Percentiles rank a stretch among this genome's conserved stretches.
phyloP scores from a whole-genome alignment of 2,329 filamentous ascomycete genomes.

The Albophoma yamanashiensis region DNA sequence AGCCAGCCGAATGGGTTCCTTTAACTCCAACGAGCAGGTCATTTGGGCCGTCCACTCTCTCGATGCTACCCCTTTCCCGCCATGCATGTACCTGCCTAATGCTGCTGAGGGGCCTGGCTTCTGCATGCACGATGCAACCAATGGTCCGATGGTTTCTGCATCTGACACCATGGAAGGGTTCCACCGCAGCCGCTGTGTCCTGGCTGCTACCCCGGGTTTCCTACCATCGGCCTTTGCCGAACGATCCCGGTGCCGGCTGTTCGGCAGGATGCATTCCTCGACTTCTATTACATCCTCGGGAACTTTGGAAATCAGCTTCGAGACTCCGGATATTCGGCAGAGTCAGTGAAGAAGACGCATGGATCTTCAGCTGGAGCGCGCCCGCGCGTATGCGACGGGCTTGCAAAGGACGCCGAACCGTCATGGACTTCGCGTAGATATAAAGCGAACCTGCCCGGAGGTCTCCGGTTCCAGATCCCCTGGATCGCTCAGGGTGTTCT shows the following conservation, averaged over 20 bases:
- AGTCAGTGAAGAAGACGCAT: background rate
- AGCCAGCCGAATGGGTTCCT: background rate
- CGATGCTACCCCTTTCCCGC: background rate
- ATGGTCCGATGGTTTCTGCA: background rate
- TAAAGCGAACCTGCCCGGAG: background rate
- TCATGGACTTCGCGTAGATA: background rate
- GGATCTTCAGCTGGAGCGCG: background rate
- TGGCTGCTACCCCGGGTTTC: background rate
- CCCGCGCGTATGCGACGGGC: background rate
- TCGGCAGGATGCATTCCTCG: background rate
- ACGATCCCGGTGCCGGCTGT: background rate
- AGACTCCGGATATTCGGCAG: background rate
- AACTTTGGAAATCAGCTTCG: background rate
- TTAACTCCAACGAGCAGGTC: background rate
- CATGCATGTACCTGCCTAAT: background rate
- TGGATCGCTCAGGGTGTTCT: too few species aligned
- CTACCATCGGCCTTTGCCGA: background rate
- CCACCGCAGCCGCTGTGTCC: background rate
- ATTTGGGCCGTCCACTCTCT: background rate
- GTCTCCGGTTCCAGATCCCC: background rate
- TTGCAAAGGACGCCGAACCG: background rate
- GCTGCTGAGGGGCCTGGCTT: background rate
- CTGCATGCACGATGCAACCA: background rate
- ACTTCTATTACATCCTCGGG: background rate
- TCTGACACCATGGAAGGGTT: background rate